Conservation (phyloP, 1,139 yeast species). For the Yamadazyma epiphylla region DNA sequence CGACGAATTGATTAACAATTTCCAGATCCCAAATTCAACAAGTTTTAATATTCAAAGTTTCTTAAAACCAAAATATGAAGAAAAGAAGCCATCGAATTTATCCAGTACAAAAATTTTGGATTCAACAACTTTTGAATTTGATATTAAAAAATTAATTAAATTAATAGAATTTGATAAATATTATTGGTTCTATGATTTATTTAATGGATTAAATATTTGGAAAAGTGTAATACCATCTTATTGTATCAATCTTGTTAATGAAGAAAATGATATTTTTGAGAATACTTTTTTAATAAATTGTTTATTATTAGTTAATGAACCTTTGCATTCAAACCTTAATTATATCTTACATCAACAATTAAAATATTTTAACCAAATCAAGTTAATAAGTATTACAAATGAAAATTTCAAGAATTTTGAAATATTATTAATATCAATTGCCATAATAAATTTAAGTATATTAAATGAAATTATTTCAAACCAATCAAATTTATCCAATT, state of each 20-base stretch:
- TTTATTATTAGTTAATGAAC: slow-evolving; percentile 13
- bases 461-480: slow-evolving; percentile 11
- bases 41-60: slow-evolving; percentile 13
- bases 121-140: slow-evolving; percentile 14
- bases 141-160: slow-evolving; percentile 9
- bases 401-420: slow-evolving; percentile 17
- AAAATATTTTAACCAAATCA: slow-evolving; percentile 20
- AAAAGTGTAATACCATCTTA: slow-evolving; percentile 33
- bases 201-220: slow-evolving; percentile 40
- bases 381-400: slow-evolving; percentile 11
- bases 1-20: slow-evolving; percentile 10
- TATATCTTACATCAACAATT: slow-evolving; percentile 21
- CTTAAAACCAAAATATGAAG: slow-evolving; percentile 12
- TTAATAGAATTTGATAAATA: slow-evolving; percentile 30
- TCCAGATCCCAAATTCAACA: slow-evolving; percentile 9
- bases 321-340: slow-evolving; percentile 11
- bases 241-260: slow-evolving; percentile 20
- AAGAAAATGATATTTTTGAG: slow-evolving; percentile 5
- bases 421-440: slow-evolving; percentile 27
- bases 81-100: slow-evolving; percentile 10
- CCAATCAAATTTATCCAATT: slow-evolving; percentile 3
- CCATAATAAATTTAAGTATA: slow-evolving; percentile 22
- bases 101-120: slow-evolving; percentile 12
- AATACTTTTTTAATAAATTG: slow-evolving; percentile 27
- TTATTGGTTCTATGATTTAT: slow-evolving; percentile 38